Evolutionary conservation across 805 yeast genomes (phyloP).

Genomic region (Starmerella floris): DNA sequence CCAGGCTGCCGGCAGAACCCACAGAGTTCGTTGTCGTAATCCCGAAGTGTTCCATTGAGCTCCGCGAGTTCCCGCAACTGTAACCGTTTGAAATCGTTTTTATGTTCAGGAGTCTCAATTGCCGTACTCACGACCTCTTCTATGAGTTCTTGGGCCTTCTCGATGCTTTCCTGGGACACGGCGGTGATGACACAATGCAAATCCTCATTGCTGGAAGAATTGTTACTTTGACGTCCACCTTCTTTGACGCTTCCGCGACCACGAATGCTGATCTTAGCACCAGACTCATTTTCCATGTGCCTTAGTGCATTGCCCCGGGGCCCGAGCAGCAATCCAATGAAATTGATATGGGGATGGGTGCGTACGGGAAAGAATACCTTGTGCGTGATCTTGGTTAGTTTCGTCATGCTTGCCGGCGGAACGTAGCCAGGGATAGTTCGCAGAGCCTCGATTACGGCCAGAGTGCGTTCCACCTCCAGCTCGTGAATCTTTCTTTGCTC

Average conservation of each 20-base stretch:
- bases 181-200: constrained; percentile 79
- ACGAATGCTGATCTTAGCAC: constrained; percentile 79
- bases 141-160: constrained; percentile 59
- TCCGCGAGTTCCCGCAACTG: constrained; percentile 88
- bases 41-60: constrained; percentile 85
- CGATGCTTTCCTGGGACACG: constrained; percentile 63
- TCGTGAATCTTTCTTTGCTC: constrained; percentile 49
- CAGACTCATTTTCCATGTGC: constrained; percentile 67
- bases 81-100: constrained; percentile 77
- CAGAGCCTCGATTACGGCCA: constrained; percentile 61
- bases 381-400: constrained; percentile 61
- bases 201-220: constrained; percentile 46
- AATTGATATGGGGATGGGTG: constrained; percentile 83
- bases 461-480: constrained; percentile 68
- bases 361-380: constrained; percentile 74
- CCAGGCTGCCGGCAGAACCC: constrained; percentile 62
- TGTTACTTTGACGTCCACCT: constrained; percentile 32
- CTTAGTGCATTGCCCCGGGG: constrained; percentile 90
- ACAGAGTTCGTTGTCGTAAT: constrained; percentile 55
- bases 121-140: constrained; percentile 70
- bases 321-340: constrained; percentile 80
- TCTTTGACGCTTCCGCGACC: constrained; percentile 95
- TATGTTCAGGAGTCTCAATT: constrained; percentile 80
- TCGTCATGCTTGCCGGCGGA: constrained; percentile 66
- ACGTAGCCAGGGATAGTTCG: constrained; percentile 58